Percentiles rank a stretch among this genome's conserved stretches.
These are phyloP conservation scores for Cenchrus fungigraminus DNA, from an alignment of 176 grass and related monocot genomes.

Conservation along the genomic window DNA sequence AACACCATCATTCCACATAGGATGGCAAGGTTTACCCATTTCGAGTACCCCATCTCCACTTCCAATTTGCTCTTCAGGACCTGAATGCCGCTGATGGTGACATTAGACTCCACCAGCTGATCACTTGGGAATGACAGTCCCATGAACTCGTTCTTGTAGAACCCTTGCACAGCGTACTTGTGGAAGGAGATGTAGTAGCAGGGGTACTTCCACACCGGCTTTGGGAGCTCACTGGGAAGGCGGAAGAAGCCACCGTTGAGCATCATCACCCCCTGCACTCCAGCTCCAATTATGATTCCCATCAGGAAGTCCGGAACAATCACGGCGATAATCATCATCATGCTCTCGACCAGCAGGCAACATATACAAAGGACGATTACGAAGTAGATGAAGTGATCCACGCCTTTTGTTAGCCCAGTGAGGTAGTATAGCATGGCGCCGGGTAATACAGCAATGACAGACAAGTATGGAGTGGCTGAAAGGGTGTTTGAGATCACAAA, in stretches of 20 bases:
- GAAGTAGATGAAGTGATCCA: conserved; percentile 44
- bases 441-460: conserved; percentile 24
- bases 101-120: conserved; percentile 20
- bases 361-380: conserved; percentile 19
- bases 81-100: conserved; percentile 40
- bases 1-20: conserved; percentile 45
- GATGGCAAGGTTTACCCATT: conserved; percentile 62
- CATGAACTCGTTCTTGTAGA: conserved; percentile 61
- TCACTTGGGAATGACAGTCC: conserved; percentile 34
- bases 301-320: conserved; percentile 54
- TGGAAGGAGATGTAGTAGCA: conserved; percentile 57
- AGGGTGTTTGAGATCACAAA: conserved; percentile 56
- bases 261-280: conserved; percentile 49
- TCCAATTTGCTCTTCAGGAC: conserved; percentile 35
- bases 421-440: conserved; percentile 46
- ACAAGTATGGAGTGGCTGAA: conserved; percentile 46
- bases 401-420: conserved; percentile 18
- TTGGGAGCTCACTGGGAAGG: conserved; percentile 46
- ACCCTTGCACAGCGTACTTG: conserved; percentile 48
- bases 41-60: conserved; percentile 61
- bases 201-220: conserved; percentile 59
- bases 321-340: conserved; percentile 49
- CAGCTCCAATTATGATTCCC: conserved; percentile 51
- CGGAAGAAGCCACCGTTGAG: conserved; percentile 45
- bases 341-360: conserved; percentile 37